Evolutionary conservation across 202 grass and related monocot species (phyloP).

Genomic region (Musa balbisiana): DNA sequence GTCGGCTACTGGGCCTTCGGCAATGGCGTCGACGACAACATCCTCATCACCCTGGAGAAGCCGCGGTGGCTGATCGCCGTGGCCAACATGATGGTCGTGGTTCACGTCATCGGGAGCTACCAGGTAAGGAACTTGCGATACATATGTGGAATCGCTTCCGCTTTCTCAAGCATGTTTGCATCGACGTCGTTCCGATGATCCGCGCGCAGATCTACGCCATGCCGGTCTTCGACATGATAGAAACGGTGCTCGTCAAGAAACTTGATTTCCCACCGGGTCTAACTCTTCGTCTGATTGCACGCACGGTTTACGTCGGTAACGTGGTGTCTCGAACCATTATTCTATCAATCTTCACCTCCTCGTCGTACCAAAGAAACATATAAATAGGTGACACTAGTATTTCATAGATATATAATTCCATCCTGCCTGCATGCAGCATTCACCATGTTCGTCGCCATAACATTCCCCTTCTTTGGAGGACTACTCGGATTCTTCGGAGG

Average conservation of each 20-base stretch:
- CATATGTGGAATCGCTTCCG: too few species aligned
- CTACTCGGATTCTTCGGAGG: slow-evolving; percentile 4
- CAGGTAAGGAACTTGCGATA: background rate
- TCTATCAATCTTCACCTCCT: background rate
- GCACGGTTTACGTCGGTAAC: background rate
- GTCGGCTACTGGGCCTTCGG: slow-evolving; percentile 73
- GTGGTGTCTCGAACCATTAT: background rate
- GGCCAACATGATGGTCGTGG: slow-evolving; percentile 44
- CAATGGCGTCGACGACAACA: slow-evolving; percentile 36
- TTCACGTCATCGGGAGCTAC: too few species aligned
- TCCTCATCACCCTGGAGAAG: slow-evolving; percentile 52
- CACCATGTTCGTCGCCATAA: slow-evolving; percentile 2
- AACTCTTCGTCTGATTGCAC: background rate
- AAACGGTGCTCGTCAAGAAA: background rate
- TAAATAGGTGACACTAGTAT: background rate
- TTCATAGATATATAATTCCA: background rate
- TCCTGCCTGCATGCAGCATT: background rate
- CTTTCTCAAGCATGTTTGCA: too few species aligned
- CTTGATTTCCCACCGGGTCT: background rate
- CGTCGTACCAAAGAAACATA: background rate
- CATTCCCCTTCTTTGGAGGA: background rate
- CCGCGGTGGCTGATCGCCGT: slow-evolving; percentile 76
- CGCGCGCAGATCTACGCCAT: background rate
- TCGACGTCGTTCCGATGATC: too few species aligned
- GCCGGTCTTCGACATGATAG: slow-evolving; percentile 1